A percentile compares a stretch with the other conserved stretches of the same genome.
These are phyloP conservation scores for Nicotiana attenuata DNA, from an alignment of 257 asterid genomes.

Conservation along the genomic window DNA sequence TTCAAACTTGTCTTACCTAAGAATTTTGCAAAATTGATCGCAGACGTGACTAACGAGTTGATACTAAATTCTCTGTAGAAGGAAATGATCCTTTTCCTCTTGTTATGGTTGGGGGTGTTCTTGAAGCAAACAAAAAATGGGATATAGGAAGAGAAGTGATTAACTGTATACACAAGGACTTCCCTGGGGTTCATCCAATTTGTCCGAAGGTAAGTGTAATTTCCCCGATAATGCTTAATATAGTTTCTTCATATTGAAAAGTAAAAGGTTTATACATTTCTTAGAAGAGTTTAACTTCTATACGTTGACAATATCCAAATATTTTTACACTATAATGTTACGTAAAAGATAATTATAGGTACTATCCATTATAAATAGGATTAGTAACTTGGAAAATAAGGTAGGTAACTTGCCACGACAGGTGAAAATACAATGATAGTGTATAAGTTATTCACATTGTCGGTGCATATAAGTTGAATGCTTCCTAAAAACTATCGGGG, in stretches of 20 bases:
- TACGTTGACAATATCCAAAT: background rate
- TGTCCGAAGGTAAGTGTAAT: conserved; percentile 52
- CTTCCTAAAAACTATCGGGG: background rate
- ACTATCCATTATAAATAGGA: no score
- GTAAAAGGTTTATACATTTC: background rate
- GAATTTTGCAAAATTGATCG: background rate
- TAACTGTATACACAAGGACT: conserved; percentile 50
- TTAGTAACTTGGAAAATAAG: no score
- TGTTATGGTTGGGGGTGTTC: conserved; percentile 82
- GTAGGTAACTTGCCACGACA: background rate
- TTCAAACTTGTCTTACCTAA: background rate
- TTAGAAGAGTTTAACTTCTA: background rate
- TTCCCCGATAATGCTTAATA: background rate
- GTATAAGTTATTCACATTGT: background rate
- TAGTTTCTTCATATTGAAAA: background rate
- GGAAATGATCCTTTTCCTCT: conserved; percentile 64
- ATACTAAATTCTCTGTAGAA: conserved; percentile 29
- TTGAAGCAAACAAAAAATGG: conserved; percentile 70
- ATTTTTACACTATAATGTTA: no score
- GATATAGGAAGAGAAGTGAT: conserved; percentile 73
- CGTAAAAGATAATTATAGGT: no score
- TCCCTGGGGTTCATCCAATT: conserved; percentile 64
- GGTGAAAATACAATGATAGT: background rate
- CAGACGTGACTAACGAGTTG: background rate
- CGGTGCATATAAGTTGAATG: background rate